phyloP scores from a whole-genome alignment of 2,329 filamentous ascomycete species.

The Xylariaceae sp. region DNA sequence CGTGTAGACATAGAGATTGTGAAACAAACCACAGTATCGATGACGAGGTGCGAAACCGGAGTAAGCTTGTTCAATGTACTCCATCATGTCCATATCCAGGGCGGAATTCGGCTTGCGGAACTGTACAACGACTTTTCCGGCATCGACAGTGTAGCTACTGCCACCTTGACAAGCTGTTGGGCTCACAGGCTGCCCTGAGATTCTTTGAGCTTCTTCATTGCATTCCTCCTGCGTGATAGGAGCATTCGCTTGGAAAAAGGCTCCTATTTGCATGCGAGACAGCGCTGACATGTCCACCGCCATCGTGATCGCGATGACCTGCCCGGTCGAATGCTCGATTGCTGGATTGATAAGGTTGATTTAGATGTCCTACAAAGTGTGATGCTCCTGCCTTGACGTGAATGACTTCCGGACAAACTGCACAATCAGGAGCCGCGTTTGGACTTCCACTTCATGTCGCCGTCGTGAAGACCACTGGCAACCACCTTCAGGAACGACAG shows the following conservation, averaged over 20 bases:
- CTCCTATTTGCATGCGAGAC: background rate
- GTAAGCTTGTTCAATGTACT: conserved; percentile 15
- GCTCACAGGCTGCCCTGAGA: conserved; percentile 5
- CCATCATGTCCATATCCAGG: conserved; percentile 8
- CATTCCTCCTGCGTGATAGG: conserved; percentile 12
- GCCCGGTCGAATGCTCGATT: too few species aligned
- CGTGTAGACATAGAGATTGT: conserved; percentile 10
- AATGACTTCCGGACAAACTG: too few species aligned
- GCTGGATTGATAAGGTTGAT: too few species aligned
- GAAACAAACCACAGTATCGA: conserved; percentile 2
- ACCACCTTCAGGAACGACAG: too few species aligned
- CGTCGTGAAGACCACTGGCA: too few species aligned
- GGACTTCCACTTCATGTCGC: too few species aligned
- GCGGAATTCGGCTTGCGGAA: conserved; percentile 6
- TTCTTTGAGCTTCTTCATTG: conserved; percentile 7
- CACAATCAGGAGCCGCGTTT: too few species aligned
- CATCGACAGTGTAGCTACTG: conserved; percentile 14
- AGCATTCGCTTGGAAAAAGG: conserved; percentile 7
- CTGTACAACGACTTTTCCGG: conserved; percentile 9
- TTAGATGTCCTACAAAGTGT: too few species aligned
- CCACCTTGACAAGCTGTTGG: conserved; percentile 11
- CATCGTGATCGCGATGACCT: too few species aligned
- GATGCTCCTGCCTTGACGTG: too few species aligned
- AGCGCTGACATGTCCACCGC: too few species aligned
- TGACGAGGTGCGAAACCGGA: conserved; percentile 11